Conservation (phyloP, 768 basidiomycete species). For the Amanita molliuscula region DNA sequence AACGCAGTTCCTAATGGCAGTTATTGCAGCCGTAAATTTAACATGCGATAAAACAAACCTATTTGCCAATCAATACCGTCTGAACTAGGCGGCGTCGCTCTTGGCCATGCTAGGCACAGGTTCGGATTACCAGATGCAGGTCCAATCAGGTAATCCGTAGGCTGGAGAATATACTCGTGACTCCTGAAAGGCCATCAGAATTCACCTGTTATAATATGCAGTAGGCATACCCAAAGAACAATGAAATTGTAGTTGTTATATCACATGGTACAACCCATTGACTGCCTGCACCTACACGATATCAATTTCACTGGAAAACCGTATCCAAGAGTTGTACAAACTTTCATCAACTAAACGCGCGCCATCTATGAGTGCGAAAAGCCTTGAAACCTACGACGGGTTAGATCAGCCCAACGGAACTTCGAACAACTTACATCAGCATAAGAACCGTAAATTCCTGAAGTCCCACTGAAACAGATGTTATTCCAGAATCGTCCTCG, state of each 20-base stretch:
- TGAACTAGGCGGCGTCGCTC: slow-evolving; percentile 49
- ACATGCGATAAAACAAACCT: slow-evolving; percentile 27
- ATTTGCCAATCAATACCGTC: slow-evolving; percentile 83
- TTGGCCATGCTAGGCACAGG: slow-evolving; percentile 69
- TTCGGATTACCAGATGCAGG: slow-evolving; percentile 52
- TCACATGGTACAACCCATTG: slow-evolving; percentile 74
- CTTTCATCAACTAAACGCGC: slow-evolving; percentile 61
- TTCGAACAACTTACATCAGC: slow-evolving; percentile 44
- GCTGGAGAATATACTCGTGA: slow-evolving; percentile 49
- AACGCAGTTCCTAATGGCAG: slow-evolving; percentile 44
- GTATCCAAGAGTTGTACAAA: slow-evolving; percentile 16
- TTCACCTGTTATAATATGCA: neutral
- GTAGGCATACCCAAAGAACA: slow-evolving; percentile 54
- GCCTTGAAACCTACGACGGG: slow-evolving; percentile 44
- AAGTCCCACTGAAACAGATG: slow-evolving; percentile 41
- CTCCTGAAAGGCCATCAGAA: neutral
- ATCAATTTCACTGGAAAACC: neutral
- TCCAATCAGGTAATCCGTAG: slow-evolving; percentile 72
- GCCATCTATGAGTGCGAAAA: slow-evolving; percentile 49
- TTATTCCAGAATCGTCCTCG: neutral
- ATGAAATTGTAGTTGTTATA: slow-evolving; percentile 43
- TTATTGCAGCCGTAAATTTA: neutral
- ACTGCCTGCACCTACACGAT: slow-evolving; percentile 28
- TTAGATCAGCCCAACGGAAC: neutral
- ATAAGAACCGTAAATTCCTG: slow-evolving; percentile 69